These are phyloP conservation scores for Daucus carota DNA, from an alignment of 129 eudicot genomes.

Conservation along the genomic window DH1_v3.0 NC_030389.2:27272501-27273000, in stretches of 20 bases:
- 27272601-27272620: neutral
- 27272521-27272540: neutral
- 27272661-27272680: constrained; percentile 71
- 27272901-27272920: neutral
- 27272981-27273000: neutral
- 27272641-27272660: constrained; percentile 97
- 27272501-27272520: neutral
- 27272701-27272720: constrained; percentile 69
- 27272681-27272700: constrained; percentile 92
- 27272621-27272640: neutral
- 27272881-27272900: neutral
- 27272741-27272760: constrained; percentile 95
- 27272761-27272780: constrained; percentile 85
- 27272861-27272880: constrained; percentile 16
- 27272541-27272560: neutral
- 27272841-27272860: constrained; percentile 84
- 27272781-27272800: constrained; percentile 89
- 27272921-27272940: neutral
- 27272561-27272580: neutral
- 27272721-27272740: constrained; percentile 84
- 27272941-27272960: neutral
- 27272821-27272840: constrained; percentile 91
- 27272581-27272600: neutral
- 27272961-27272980: neutral
- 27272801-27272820: constrained; percentile 94